phyloP scores from a whole-genome alignment of 2,329 filamentous ascomycete genomes.

The Aureobasidium pullulans region DNA sequence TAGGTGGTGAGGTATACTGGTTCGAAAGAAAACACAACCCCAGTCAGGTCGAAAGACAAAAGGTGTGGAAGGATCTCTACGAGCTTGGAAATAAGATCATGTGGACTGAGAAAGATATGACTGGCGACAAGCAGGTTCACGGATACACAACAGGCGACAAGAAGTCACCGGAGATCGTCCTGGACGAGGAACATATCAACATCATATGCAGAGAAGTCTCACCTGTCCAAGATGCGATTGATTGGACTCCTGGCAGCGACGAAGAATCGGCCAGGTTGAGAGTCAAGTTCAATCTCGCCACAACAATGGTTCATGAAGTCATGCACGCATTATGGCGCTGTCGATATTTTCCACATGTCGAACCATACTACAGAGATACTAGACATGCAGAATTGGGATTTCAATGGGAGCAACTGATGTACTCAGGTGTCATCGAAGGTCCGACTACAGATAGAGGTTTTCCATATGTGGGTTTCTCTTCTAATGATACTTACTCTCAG shows the following conservation, averaged over 20 bases:
- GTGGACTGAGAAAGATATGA: background rate
- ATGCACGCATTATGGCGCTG: background rate
- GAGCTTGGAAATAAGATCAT: background rate
- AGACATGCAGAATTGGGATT: background rate
- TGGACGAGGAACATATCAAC: background rate
- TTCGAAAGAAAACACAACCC: background rate
- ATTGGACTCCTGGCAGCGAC: background rate
- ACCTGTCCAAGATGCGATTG: background rate
- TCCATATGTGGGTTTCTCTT: background rate
- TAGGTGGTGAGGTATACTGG: background rate
- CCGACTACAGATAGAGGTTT: background rate
- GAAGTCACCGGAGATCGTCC: background rate
- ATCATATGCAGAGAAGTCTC: background rate
- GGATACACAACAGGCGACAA: background rate
- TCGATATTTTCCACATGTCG: background rate
- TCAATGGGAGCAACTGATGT: background rate
- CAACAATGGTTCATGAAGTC: constrained; percentile 7
- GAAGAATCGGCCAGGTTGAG: background rate
- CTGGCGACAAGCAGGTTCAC: background rate
- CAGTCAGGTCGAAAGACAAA: background rate
- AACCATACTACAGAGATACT: background rate
- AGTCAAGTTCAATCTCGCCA: background rate
- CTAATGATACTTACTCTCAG: background rate
- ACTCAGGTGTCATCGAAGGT: background rate
- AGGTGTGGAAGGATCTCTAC: background rate